Evolutionary conservation across 345 rosid species (phyloP).

Genomic region (Linum tenue): DNA sequence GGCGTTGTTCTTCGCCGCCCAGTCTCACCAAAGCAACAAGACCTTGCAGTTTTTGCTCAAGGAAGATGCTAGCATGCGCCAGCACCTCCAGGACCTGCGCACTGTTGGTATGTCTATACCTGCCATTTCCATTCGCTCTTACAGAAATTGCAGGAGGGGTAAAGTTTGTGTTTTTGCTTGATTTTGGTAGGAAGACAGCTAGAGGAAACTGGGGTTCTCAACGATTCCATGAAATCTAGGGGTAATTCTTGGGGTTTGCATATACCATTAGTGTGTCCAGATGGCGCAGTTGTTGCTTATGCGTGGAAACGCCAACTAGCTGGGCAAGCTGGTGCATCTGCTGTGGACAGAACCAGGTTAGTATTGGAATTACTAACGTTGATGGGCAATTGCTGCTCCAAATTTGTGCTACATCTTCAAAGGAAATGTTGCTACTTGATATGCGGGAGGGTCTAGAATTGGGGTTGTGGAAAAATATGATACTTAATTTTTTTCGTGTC

Average conservation of each 20-base stretch:
- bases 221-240: conserved; percentile 59
- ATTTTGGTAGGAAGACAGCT: conserved; percentile 58
- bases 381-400: too few relatives aligned
- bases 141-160: background rate
- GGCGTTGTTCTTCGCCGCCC: conserved; percentile 54
- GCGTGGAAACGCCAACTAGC: conserved; percentile 99
- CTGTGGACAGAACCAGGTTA: conserved; percentile 92
- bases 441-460: too few relatives aligned
- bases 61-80: conserved; percentile 83
- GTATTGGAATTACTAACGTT: background rate
- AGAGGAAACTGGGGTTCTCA: conserved; percentile 82
- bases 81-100: conserved; percentile 77
- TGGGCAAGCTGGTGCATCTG: conserved; percentile 99
- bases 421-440: too few relatives aligned
- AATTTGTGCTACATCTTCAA: too few relatives aligned
- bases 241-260: conserved; percentile 93
- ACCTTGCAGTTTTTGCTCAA: conserved; percentile 47
- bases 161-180: background rate
- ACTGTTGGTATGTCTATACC: conserved; percentile 33
- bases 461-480: background rate
- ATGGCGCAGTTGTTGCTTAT: conserved; percentile 93
- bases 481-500: background rate
- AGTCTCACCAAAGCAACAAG: conserved; percentile 60
- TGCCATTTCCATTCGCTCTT: background rate
- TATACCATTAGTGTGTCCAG: conserved; percentile 93